These are phyloP conservation scores for Larix kaempferi DNA, from an alignment of 75 land plant genomes.

Conservation along the genomic window DNA sequence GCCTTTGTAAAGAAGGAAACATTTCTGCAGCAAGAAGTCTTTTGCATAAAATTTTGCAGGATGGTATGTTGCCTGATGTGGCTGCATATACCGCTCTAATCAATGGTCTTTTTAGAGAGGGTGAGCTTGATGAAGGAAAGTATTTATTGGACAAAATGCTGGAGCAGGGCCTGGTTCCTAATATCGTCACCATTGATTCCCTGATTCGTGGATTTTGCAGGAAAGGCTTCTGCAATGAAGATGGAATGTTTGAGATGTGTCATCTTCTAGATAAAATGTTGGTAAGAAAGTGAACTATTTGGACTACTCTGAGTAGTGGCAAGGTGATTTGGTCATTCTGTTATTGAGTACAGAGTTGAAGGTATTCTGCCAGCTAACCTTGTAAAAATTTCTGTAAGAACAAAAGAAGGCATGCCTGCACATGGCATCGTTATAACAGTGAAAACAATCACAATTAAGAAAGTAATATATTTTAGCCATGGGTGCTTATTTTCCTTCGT, in stretches of 20 bases:
- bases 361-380: too few relatives aligned
- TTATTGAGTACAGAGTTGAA: too few relatives aligned
- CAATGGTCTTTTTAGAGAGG: constrained; percentile 5
- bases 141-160: constrained; percentile 10
- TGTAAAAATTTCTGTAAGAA: too few relatives aligned
- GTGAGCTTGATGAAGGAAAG: constrained; percentile 2
- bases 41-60: neutral
- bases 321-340: too few relatives aligned
- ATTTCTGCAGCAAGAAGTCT: neutral
- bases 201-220: constrained; percentile 12
- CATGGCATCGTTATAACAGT: too few relatives aligned
- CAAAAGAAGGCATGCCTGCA: too few relatives aligned
- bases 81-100: constrained; percentile 10
- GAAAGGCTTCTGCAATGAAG: constrained; percentile 10
- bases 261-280: neutral
- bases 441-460: too few relatives aligned
- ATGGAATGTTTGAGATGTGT: neutral
- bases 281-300: neutral
- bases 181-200: constrained; percentile 1
- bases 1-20: constrained; percentile 12
- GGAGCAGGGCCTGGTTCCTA: neutral
- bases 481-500: too few relatives aligned
- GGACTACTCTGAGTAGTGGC: too few relatives aligned
- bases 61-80: constrained; percentile 8
- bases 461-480: too few relatives aligned